Evolutionary conservation across 305 asterid genomes (phyloP).

Genomic region (Withania somnifera): DNA sequence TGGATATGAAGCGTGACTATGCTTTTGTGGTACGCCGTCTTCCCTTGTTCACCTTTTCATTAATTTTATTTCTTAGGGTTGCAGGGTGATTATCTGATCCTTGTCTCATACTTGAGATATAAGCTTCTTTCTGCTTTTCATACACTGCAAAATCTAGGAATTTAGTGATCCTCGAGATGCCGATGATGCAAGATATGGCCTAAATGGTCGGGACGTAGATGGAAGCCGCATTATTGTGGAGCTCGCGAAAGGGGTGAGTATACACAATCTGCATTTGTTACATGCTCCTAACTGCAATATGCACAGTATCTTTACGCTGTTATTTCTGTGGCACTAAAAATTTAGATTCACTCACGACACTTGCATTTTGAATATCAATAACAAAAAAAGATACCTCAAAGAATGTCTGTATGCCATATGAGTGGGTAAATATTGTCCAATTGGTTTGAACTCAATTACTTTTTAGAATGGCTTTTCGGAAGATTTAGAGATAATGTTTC

Average conservation of each 20-base stretch:
- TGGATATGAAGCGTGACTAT: conserved; percentile 58
- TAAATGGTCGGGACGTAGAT: conserved; percentile 45
- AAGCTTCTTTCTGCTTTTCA: not conserved
- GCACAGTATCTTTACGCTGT: not conserved
- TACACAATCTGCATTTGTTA: not conserved
- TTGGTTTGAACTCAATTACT: not conserved
- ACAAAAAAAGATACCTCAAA: not conserved
- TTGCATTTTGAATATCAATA: not conserved
- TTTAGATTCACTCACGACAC: not conserved
- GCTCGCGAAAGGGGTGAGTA: conserved; percentile 42
- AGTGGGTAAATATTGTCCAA: not conserved
- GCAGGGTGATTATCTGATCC: not conserved
- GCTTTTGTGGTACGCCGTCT: conserved; percentile 39
- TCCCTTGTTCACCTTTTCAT: not conserved
- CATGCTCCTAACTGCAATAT: not conserved
- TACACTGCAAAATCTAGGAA: conserved; percentile 20
- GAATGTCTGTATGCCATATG: not conserved
- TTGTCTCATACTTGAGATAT: not conserved
- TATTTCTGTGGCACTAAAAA: not conserved
- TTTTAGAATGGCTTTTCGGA: too few relatives aligned
- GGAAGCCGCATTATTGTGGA: conserved; percentile 43
- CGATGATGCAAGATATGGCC: conserved; percentile 43
- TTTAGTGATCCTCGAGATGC: conserved; percentile 52
- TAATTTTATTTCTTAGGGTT: not conserved
- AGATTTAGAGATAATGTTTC: not conserved